phyloP scores from a whole-genome alignment of 2,329 filamentous ascomycete species.

The Diaporthe helianthi region DNA sequence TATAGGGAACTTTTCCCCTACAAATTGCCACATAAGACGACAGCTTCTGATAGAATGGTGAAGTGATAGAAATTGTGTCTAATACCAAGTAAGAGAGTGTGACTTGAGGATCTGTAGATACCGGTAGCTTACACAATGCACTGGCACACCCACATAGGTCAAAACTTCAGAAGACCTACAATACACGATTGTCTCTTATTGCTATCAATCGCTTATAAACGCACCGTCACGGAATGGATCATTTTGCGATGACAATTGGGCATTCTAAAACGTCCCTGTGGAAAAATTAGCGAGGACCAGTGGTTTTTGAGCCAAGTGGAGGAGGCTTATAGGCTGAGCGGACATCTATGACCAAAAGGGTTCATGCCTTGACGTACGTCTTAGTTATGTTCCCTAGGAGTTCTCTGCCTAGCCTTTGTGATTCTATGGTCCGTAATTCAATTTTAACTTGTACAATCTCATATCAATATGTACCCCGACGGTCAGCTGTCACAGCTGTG shows the following conservation, averaged over 20 bases:
- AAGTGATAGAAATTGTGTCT: background rate
- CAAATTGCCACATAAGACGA: background rate
- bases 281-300: background rate
- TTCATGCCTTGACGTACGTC: background rate
- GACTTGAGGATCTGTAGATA: too few species aligned
- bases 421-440: background rate
- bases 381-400: too few species aligned
- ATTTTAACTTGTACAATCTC: background rate
- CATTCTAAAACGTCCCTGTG: background rate
- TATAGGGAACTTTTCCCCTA: background rate
- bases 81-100: background rate
- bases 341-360: background rate
- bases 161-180: too few species aligned
- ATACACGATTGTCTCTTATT: too few species aligned
- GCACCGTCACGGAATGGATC: background rate
- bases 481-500: background rate
- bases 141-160: too few species aligned
- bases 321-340: background rate
- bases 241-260: background rate
- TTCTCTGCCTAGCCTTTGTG: too few species aligned
- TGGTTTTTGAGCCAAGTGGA: background rate
- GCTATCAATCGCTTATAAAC: too few species aligned
- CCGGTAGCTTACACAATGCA: too few species aligned
- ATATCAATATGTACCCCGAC: too few species aligned
- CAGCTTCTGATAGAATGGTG: too few species aligned